These are phyloP conservation scores for Chalciporus sp. DNA, from an alignment of 1,284 basidiomycete species.

Conservation along the genomic window DNA sequence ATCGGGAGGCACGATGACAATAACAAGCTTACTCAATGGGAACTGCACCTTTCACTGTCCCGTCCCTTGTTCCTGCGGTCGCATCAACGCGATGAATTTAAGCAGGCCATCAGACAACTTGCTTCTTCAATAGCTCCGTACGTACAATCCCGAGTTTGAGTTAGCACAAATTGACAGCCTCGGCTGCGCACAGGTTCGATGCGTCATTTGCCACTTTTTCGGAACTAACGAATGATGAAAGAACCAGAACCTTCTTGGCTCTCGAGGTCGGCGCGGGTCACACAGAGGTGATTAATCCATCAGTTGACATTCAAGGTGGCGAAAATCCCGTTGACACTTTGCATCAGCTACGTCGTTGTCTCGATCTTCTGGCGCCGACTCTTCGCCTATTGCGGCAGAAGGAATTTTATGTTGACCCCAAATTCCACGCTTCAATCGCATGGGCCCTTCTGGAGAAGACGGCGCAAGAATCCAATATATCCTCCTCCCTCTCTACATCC, in stretches of 20 bases:
- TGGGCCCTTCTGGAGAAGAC: conserved; percentile 64
- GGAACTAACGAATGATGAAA: conserved; percentile 76
- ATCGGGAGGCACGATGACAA: conserved; percentile 35
- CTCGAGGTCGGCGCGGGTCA: conserved; percentile 80
- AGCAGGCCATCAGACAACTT: conserved; percentile 52
- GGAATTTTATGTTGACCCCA: conserved; percentile 70
- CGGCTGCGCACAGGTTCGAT: conserved; percentile 53
- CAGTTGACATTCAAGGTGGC: not conserved
- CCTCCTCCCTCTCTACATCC: not conserved
- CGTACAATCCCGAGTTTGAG: conserved; percentile 28
- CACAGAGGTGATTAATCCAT: conserved; percentile 50
- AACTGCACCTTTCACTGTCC: conserved; percentile 76
- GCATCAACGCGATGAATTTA: conserved; percentile 73
- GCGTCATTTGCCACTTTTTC: conserved; percentile 72
- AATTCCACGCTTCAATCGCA: conserved; percentile 80
- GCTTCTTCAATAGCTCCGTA: conserved; percentile 53
- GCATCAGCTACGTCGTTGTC: conserved; percentile 54
- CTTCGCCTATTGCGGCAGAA: conserved; percentile 64
- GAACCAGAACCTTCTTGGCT: conserved; percentile 72
- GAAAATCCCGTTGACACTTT: conserved; percentile 20
- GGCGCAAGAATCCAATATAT: conserved; percentile 3
- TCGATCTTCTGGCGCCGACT: conserved; percentile 53
- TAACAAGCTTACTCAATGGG: conserved; percentile 16
- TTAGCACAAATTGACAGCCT: conserved; percentile 12
- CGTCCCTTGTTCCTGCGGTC: conserved; percentile 75